Conservation (phyloP, 2,329 filamentous ascomycete genomes). For the Nigrospora osmanthi region DNA sequence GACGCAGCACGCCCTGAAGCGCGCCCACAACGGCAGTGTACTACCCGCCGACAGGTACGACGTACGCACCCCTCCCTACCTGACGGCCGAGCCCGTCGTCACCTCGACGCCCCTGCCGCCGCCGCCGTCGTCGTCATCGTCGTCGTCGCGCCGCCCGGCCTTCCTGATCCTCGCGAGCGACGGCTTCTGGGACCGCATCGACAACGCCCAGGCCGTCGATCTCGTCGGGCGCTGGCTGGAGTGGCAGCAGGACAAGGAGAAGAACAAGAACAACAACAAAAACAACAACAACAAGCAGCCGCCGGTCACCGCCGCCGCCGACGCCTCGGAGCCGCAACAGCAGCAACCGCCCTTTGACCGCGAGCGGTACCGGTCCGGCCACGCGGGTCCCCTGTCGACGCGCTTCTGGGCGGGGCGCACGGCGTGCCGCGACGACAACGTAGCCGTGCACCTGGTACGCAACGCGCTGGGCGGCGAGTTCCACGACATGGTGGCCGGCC, state of each 20-base stretch:
- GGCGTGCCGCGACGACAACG: slow-evolving; percentile 69
- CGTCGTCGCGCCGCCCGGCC: slow-evolving; percentile 31
- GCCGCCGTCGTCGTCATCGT: slow-evolving; percentile 22
- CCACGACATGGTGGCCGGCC: slow-evolving; percentile 60
- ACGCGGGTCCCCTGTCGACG: not conserved
- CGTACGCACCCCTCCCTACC: slow-evolving; percentile 46
- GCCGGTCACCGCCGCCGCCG: too few species aligned
- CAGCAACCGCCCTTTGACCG: slow-evolving; percentile 3
- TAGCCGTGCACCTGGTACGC: slow-evolving; percentile 67
- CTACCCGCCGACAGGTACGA: slow-evolving; percentile 26
- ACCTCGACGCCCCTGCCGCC: slow-evolving; percentile 33
- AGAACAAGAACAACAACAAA: too few species aligned
- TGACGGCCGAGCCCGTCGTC: slow-evolving; percentile 60
- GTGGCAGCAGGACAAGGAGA: slow-evolving; percentile 3
- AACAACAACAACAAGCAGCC: too few species aligned
- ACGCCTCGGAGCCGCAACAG: not conserved
- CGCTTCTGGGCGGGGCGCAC: slow-evolving; percentile 45
- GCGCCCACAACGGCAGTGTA: slow-evolving; percentile 60
- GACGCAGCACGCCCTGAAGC: slow-evolving; percentile 60
- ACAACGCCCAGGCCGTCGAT: slow-evolving; percentile 48
- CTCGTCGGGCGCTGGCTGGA: slow-evolving; percentile 47
- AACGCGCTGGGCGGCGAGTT: slow-evolving; percentile 72
- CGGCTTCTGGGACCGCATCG: slow-evolving; percentile 57
- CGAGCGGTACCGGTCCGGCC: not conserved
- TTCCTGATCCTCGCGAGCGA: slow-evolving; percentile 63